Evolutionary conservation across 2,329 filamentous ascomycete genomes (phyloP).

Genomic region (Didymella arachidicola): DNA sequence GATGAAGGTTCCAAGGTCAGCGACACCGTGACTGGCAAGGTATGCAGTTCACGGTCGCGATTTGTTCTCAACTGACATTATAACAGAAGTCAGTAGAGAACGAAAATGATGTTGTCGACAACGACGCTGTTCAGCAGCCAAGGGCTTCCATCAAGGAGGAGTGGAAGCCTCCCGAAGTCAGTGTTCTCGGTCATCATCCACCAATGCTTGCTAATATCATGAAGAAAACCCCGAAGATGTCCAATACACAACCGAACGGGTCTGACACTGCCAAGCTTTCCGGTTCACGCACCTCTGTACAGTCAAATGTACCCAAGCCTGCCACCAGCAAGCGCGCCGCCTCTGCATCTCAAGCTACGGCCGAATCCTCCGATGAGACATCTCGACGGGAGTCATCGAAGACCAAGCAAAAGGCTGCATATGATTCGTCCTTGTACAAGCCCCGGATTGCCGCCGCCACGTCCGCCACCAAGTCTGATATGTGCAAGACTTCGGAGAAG

Average conservation of each 20-base stretch:
- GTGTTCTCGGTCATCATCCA: not conserved
- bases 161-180: not conserved
- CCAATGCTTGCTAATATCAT: not conserved
- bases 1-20: not conserved
- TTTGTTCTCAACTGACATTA: not conserved
- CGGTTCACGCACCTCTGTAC: not conserved
- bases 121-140: not conserved
- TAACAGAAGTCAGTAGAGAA: not conserved
- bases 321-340: not conserved
- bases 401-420: not conserved
- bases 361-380: not conserved
- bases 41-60: not conserved
- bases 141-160: not conserved
- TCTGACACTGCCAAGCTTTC: not conserved
- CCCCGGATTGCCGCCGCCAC: not conserved
- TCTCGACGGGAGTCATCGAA: not conserved
- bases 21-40: not conserved
- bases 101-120: not conserved
- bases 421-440: not conserved
- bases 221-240: not conserved
- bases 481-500: not conserved
- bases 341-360: not conserved
- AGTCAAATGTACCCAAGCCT: not conserved
- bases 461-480: not conserved
- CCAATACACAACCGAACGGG: not conserved